phyloP scores from a whole-genome alignment of 257 asterid species.

The Fraxinus cuspidata region DNA sequence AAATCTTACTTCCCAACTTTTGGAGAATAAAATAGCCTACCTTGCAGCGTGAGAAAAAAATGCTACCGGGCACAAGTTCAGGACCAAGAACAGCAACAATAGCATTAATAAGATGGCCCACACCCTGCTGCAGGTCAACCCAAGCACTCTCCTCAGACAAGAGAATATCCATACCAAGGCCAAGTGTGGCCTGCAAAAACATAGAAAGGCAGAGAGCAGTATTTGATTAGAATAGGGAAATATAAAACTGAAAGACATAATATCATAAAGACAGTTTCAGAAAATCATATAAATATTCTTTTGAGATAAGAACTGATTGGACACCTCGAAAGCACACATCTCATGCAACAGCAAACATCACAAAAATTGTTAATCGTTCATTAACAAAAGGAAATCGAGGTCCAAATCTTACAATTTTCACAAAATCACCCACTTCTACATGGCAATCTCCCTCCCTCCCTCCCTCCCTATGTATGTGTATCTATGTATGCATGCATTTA shows the following conservation, averaged over 20 bases:
- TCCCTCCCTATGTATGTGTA: conserved; percentile 3
- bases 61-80: conserved; percentile 96
- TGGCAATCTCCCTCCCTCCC: conserved; percentile 3
- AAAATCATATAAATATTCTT: conserved; percentile 10
- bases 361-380: background rate
- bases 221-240: background rate
- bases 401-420: conserved; percentile 6
- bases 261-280: conserved; percentile 20
- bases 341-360: conserved; percentile 7
- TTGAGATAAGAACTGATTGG: conserved; percentile 17
- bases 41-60: conserved; percentile 98
- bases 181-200: conserved; percentile 78
- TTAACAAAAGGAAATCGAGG: background rate
- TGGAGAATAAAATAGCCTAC: conserved; percentile 40
- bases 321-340: conserved; percentile 25
- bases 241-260: conserved; percentile 3
- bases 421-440: conserved; percentile 19
- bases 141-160: conserved; percentile 89
- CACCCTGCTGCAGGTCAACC: conserved; percentile 92
- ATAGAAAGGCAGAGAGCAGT: background rate
- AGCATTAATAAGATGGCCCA: conserved; percentile 95
- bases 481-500: background rate
- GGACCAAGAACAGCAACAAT: conserved; percentile 98
- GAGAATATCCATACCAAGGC: conserved; percentile 91
- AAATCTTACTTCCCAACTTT: conserved; percentile 25